Evolutionary conservation across 208 protist genomes (phyloP).

Genomic region (Trypanosoma melophagium): DNA sequence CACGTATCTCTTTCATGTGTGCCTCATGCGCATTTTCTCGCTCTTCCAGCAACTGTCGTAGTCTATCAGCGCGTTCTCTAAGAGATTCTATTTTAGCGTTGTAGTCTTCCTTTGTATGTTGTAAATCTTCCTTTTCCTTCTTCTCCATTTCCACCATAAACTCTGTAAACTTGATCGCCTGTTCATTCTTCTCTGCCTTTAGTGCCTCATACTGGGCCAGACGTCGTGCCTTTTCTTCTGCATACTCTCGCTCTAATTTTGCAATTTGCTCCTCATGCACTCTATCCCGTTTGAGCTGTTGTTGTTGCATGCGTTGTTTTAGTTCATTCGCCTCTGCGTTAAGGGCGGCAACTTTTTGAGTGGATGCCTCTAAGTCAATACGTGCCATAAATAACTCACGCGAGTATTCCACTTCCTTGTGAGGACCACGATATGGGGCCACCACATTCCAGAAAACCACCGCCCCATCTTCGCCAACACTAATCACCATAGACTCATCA

Average conservation of each 20-base stretch:
- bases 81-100: conserved; percentile 89
- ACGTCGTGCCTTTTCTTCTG: conserved; percentile 68
- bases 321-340: conserved; percentile 90
- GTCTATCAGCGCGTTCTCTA: conserved; percentile 69
- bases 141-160: conserved; percentile 87
- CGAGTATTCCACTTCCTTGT: conserved; percentile 84
- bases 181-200: conserved; percentile 87
- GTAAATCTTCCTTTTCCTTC: conserved; percentile 52
- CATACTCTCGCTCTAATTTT: conserved; percentile 86
- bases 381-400: conserved; percentile 95
- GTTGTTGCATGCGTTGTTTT: conserved; percentile 92
- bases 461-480: conserved; percentile 92
- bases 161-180: conserved; percentile 95
- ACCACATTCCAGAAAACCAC: conserved; percentile 91
- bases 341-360: conserved; percentile 58
- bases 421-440: conserved; percentile 81
- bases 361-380: conserved; percentile 90
- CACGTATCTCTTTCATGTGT: conserved; percentile 50
- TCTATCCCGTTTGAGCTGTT: conserved; percentile 93
- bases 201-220: conserved; percentile 69
- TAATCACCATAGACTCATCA: conserved; percentile 94
- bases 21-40: conserved; percentile 55
- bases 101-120: conserved; percentile 89
- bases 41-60: conserved; percentile 76
- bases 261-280: conserved; percentile 92